Evolutionary conservation across 2,329 filamentous ascomycete species (phyloP).

Genomic region (Epichloe sp.): DNA sequence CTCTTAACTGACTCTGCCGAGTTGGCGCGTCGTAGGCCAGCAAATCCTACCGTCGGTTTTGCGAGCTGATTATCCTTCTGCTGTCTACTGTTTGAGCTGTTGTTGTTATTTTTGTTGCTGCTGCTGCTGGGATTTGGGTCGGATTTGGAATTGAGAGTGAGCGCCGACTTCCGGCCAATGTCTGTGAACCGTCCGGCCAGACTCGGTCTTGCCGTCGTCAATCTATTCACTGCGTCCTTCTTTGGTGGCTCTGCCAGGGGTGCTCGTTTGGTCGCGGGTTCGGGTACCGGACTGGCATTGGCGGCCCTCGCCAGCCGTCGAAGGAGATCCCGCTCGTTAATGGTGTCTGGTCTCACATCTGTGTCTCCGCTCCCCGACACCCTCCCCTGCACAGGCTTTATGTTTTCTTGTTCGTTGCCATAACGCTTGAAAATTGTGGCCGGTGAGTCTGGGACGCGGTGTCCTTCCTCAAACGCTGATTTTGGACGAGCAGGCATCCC

Average conservation of each 20-base stretch:
- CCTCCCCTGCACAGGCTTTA: background rate
- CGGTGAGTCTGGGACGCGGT: constrained; percentile 24
- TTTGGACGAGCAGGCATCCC: constrained; percentile 4
- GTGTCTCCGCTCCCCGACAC: background rate
- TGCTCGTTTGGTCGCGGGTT: constrained; percentile 13
- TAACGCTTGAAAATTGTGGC: constrained; percentile 25
- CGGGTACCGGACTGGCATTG: constrained; percentile 29
- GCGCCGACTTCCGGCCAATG: constrained; percentile 8
- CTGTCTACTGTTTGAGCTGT: constrained; percentile 4
- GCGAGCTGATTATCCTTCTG: constrained; percentile 12
- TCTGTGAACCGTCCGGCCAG: constrained; percentile 9
- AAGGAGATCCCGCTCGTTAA: constrained; percentile 31
- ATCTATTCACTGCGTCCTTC: background rate
- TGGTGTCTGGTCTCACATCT: background rate
- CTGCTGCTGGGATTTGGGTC: background rate
- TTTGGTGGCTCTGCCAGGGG: background rate
- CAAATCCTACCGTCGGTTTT: constrained; percentile 34
- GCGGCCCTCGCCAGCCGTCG: constrained; percentile 35
- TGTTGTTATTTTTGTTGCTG: background rate
- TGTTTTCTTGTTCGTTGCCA: constrained; percentile 5
- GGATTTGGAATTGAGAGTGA: background rate
- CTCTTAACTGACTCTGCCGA: constrained; percentile 35
- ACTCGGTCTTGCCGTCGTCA: constrained; percentile 4
- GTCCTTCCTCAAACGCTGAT: constrained; percentile 8
- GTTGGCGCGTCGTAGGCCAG: constrained; percentile 26